Evolutionary conservation across 2,329 filamentous ascomycete genomes (phyloP), one percentile per base, ranked within the genome.

Genomic region (Xylaria multiplex): DNA sequence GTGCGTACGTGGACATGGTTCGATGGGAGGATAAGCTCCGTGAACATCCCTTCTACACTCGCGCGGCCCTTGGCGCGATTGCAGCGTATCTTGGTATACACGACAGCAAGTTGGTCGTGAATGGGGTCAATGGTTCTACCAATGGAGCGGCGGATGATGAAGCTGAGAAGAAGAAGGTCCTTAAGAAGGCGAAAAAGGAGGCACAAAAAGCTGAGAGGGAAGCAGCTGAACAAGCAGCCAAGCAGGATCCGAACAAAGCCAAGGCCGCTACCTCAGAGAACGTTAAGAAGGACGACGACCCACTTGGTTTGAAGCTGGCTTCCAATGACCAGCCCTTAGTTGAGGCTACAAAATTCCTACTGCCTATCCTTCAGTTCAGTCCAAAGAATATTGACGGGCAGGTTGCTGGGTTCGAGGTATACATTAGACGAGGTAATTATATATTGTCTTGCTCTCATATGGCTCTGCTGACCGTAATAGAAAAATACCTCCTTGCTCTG

Each of bases 1-100:
- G 95, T 63, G 92, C 96, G 1, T 99, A 99, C 77, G 84, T 99
- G 46, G 94, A 97, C 73, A 97, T 99, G 93, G 85, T 99, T 53
- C 88, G 91, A 72, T 99, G 96, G 96, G 95, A 98, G 77, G 94
- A 99, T 76, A 88, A 90, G 68, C 81, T 98, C 50, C 90, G 93
- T 61, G 92, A 97, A 73, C 96, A 99, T 77, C 96, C 96, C 1
- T 97, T 97, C 82, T 99, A 92, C 81, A 90, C 91, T 4, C 86
- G 93, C 50, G 92, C 93, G 55, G 95, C 96, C 0, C 82, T 97
- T 27, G 89, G 90, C 59, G 94, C 95, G 6, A 86, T 97, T 67
- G 87, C 90, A 67, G 84, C 96, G 37, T 98, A 97, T 77, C 77
- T 97, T 32, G 83, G 88, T 69, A 85, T 99, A 70, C 84, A 91